Base-by-base conservation (phyloP, 495 filamentous ascomycete genomes). In the Penicillium coffeae region DNA sequence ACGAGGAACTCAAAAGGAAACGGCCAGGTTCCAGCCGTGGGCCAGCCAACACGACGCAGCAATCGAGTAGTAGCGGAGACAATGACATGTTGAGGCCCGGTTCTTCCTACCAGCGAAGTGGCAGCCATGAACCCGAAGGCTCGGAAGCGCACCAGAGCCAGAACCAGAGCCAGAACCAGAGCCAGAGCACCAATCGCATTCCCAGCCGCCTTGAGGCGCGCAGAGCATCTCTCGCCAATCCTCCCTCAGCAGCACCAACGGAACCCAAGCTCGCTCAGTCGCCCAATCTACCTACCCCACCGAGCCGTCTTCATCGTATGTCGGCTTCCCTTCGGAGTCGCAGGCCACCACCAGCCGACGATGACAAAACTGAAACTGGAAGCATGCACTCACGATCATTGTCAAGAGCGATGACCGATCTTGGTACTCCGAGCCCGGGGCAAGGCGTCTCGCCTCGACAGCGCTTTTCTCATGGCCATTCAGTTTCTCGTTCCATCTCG, bases 151-250 rank as follows among this genome's bases (percentile, higher is more conserved):
- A 58, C 67, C 44, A 74, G 62, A 61, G 72, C 72, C 45, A 74
- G 62, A 61, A 72, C 72, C n/a, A n/a, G n/a, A n/a, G n/a, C n/a
- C n/a, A n/a, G n/a, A n/a, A n/a, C n/a, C n/a, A n/a, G n/a, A n/a
- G 72, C 72, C 45, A 74, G 62, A 61, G 72, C 72, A 86, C 79
- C 55, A 79, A 75, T 9, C 80, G 88, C 52, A 76, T 85, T 8
- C 69, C 83, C 35, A 84, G 82, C 54, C 83, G 87, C 14, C 73
- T 88, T 25, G 88, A 92, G 62, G 84, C 87, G 40, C 82, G 84
- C 52, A 77, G 90, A 42, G 74, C 73, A 39, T 89, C 80, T 38
- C 61, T 87, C 39, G 69, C 85, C 14, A 73, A 74, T 41, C 52
- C 71, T 10, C 74, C 68, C 22, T 22, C 56, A 8, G 49, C 48